Conservation (phyloP, 2,329 filamentous ascomycete species). For the Pleurostoma richardsiae region DNA sequence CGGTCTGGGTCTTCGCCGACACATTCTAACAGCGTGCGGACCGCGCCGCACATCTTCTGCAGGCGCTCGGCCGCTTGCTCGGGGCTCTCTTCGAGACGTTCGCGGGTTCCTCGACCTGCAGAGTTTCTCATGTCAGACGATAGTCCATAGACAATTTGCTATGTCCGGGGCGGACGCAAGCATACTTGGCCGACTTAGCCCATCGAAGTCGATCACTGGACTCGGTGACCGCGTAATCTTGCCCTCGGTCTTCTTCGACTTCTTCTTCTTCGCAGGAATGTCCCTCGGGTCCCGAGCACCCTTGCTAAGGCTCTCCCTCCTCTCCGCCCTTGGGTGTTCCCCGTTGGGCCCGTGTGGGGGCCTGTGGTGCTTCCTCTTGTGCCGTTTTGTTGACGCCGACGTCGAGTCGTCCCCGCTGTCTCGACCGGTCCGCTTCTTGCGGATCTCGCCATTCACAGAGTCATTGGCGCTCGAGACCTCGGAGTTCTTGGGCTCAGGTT, state of each 20-base stretch:
- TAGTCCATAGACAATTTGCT: not conserved
- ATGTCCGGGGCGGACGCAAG: not conserved
- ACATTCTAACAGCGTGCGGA: conserved; percentile 62
- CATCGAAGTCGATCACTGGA: conserved; percentile 58
- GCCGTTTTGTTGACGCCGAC: conserved; percentile 2
- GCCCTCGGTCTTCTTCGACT: conserved; percentile 26
- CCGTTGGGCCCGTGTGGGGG: conserved; percentile 7
- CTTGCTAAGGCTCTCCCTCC: conserved; percentile 52
- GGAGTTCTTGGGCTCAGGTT: not conserved
- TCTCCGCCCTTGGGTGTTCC: conserved; percentile 22
- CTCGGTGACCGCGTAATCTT: conserved; percentile 39
- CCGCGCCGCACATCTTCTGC: conserved; percentile 54
- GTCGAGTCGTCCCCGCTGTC: conserved; percentile 12
- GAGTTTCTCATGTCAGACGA: not conserved
- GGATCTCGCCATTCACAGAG: not conserved
- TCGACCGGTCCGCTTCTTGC: conserved; percentile 3
- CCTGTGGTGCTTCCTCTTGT: conserved; percentile 13
- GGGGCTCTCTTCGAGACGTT: conserved; percentile 32
- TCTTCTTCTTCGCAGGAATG: conserved; percentile 32
- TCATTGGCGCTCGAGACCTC: not conserved
- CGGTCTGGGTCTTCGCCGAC: conserved; percentile 63
- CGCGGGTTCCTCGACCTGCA: not conserved
- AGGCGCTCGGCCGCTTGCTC: conserved; percentile 46
- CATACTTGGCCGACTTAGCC: conserved; percentile 48
- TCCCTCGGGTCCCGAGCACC: conserved; percentile 58